Conservation (phyloP, 2,329 filamentous ascomycete species). For the Diaporthe citrichinensis region DNA sequence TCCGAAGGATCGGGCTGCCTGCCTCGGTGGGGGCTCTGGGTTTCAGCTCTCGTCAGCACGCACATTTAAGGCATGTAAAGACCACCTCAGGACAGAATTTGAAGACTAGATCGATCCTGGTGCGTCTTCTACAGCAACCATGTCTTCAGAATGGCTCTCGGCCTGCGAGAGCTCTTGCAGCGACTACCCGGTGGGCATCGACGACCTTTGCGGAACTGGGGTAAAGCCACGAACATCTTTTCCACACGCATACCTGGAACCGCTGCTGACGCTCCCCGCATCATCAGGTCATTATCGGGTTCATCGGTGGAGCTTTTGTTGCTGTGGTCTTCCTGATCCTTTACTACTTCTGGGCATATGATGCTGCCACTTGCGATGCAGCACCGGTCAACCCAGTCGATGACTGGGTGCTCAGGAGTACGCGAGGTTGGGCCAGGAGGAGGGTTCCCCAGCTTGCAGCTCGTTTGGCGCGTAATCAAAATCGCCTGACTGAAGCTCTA, state of each 20-base stretch:
- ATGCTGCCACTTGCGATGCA: not conserved
- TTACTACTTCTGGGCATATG: not conserved
- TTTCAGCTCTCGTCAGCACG: not conserved
- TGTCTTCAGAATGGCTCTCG: slow-evolving; percentile 12
- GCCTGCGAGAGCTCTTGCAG: not conserved
- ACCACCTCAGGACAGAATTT: not conserved
- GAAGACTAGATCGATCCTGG: not conserved
- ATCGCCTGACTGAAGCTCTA: not conserved
- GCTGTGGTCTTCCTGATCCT: not conserved
- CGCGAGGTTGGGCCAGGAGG: not conserved
- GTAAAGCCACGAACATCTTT: not conserved
- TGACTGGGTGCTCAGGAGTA: not conserved
- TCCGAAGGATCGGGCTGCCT: no score
- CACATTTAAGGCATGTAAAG: not conserved
- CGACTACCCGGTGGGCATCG: slow-evolving; percentile 13
- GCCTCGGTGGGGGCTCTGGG: no score
- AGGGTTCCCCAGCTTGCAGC: not conserved
- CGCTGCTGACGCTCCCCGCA: not conserved
- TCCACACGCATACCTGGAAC: not conserved
- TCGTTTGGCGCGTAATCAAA: not conserved
- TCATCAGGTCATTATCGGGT: not conserved
- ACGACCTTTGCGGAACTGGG: slow-evolving; percentile 2
- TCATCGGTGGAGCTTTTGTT: not conserved
- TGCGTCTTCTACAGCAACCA: not conserved
- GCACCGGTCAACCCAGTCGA: not conserved